Evolutionary conservation across 768 basidiomycete species (phyloP).

Genomic region (Nidularia sp.): DNA sequence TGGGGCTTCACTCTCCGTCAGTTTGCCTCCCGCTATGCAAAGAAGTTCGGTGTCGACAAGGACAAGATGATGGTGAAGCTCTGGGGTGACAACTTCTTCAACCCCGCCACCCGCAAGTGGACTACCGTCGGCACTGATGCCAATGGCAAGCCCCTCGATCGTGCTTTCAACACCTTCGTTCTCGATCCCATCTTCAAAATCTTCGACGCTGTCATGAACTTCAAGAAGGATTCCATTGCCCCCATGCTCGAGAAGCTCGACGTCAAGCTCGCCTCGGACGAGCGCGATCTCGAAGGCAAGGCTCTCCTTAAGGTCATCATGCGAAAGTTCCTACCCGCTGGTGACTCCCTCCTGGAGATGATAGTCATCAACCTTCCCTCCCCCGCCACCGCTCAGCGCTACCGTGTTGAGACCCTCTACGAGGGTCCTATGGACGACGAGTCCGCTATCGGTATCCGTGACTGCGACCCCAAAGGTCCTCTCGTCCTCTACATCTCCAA

Average conservation of each 20-base stretch:
- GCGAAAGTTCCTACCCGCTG: constrained; percentile 99
- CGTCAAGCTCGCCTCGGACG: constrained; percentile 80
- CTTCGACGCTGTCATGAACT: constrained; percentile 99
- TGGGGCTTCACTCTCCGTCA: constrained; percentile 99
- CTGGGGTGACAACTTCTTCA: constrained; percentile 99
- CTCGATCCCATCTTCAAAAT: constrained; percentile 99
- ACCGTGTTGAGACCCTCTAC: constrained; percentile 99
- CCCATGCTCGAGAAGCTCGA: constrained; percentile 96
- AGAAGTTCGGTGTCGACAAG: constrained; percentile 99
- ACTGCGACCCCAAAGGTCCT: constrained; percentile 95
- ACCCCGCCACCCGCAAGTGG: constrained; percentile 96
- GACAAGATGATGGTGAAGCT: constrained; percentile 97
- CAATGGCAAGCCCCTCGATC: constrained; percentile 90
- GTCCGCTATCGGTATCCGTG: constrained; percentile 96
- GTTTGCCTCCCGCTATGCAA: constrained; percentile 90
- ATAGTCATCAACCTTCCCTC: constrained; percentile 99
- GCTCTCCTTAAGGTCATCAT: constrained; percentile 94
- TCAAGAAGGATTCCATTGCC: constrained; percentile 86
- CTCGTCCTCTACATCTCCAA: constrained; percentile 98
- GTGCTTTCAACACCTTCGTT: constrained; percentile 97
- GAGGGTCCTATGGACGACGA: constrained; percentile 99
- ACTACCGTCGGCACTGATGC: constrained; percentile 69
- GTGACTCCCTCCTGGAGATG: constrained; percentile 99
- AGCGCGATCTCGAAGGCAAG: constrained; percentile 94
- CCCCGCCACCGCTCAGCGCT: constrained; percentile 93